These are phyloP conservation scores for Aspergillus transmontanensis DNA, from an alignment of 2,329 filamentous ascomycete genomes.

Conservation along the genomic window DNA sequence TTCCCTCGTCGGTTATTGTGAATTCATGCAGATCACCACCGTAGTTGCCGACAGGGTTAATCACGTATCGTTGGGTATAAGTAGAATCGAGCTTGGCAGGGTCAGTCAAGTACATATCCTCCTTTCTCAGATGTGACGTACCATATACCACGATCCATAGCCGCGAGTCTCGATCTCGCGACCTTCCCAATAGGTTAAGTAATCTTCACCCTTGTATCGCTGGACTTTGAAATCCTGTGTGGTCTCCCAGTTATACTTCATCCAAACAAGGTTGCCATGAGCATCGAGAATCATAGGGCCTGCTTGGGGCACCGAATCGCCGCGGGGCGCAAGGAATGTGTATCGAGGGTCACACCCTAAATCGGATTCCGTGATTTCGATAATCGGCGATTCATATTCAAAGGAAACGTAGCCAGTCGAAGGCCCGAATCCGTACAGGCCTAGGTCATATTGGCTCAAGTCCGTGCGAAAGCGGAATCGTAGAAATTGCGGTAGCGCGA, in stretches of 20 bases:
- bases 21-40: conserved; percentile 39
- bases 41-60: conserved; percentile 23
- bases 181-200: conserved; percentile 32
- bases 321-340: conserved; percentile 35
- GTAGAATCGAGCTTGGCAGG: conserved; percentile 26
- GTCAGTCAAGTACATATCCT: not conserved
- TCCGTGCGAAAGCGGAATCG: conserved; percentile 20
- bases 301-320: conserved; percentile 31
- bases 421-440: conserved; percentile 34
- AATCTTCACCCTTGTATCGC: conserved; percentile 25
- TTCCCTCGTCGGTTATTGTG: conserved; percentile 32
- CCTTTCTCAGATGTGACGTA: conserved; percentile 8
- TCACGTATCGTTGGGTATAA: conserved; percentile 25
- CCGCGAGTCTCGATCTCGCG: conserved; percentile 22
- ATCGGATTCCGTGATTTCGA: conserved; percentile 28
- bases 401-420: conserved; percentile 32
- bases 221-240: conserved; percentile 32
- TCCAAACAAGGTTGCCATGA: conserved; percentile 31
- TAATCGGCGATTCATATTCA: conserved; percentile 28
- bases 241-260: conserved; percentile 24
- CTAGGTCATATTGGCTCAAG: conserved; percentile 32
- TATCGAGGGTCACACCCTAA: conserved; percentile 32
- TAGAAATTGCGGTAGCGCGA: conserved; percentile 22
- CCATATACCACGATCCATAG: conserved; percentile 30
- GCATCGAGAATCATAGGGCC: conserved; percentile 33